Base-by-base conservation (phyloP, 306 rosid genomes). In the Casuarina equisetifolia region DNA sequence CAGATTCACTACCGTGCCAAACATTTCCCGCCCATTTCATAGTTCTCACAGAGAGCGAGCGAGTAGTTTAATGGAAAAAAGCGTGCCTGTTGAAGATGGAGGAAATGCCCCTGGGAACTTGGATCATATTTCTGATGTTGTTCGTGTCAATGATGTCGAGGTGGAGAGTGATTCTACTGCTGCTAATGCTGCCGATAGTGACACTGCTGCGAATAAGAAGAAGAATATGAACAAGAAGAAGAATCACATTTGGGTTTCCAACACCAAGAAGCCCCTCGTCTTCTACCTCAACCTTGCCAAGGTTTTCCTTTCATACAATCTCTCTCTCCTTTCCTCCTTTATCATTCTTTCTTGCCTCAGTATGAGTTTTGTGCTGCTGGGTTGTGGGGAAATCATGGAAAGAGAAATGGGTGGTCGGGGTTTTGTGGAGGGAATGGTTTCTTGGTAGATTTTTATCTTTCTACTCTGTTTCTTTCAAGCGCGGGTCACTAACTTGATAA, bases 241-340 rank as follows among this genome's bases (percentile, higher is more conserved):
- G 77, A 81, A 78, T 52, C 88, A 86, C 32, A 88, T 92, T 81
- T 87, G 79, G 51, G 95, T 92, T 81, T 92, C 95, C 78, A 84
- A 78, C 61, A 82, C 73, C 79, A 92, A 92, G 91, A 89, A 80
- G 77, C 93, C 95, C 2, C 74, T 88, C 82, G 49, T 78, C 88
- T 92, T 83, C 88, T 92, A 90, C 89, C 82, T 86, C 84, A 89
- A 87, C 40, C 93, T 92, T 68, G 90, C 93, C 0, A 90, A 89
- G 97, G 97, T 91, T 79, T 73, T 4, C 49, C 4, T 32, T n/a
- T 42, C 20, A 58, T 19, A 12, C 17, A n/a, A 5, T 10, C 17
- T 45, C 16, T 9, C 44, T 73, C 16, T 32, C 62, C 46, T 13
- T 52, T 19, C 11, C 25, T 69, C 9, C 54, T 36, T 38, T 69